Evolutionary conservation across 257 asterid genomes (phyloP), one percentile per base, ranked within the genome.

Genomic region (Plantago ovata): DNA sequence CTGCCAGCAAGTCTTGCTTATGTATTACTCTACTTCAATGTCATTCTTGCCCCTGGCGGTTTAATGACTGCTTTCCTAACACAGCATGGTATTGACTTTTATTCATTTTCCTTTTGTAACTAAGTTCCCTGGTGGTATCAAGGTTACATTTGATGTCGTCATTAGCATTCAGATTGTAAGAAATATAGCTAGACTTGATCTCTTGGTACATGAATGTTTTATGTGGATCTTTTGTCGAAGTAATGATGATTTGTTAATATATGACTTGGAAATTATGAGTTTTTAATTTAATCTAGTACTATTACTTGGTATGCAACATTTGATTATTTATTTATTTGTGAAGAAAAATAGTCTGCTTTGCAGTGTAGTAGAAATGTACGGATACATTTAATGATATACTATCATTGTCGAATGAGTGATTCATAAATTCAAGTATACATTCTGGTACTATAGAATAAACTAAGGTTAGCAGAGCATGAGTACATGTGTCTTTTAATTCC

Each of bases 41-140:
- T 77, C 39, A 92, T 85, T 69, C 96, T 88, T 59, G 86, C 98
- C 61, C 98, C 98, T 64, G 89, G 98, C 46, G 80, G 92, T 61
- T 74, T 88, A 72, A 92, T 92, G 97, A 86, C 98, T 19, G 97
- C 98, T 62, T 92, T 92, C 79, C 79, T 92, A 67, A 89, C 97
- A 39, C 95, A 86, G 61, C 80, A 74, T 53, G 98, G 97, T 92
- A 85, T 63, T 57, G 23, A n/a, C 48, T 61, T 67, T 21, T 67
- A 61, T 44, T 61, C 65, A 49, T 66, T 49, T 47, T 42, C 56
- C 62, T 54, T 2, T 38, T 54, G 28, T 43, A 24, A 43, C 38
- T 64, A 23, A 10, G 48, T 75, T 55, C 44, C 22, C 36, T 61
- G 63, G 57, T 24, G 39, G 24, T 38, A 47, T 38, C 20, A 8